A percentile compares a stretch with the other conserved stretches of the same genome.
Evolutionary conservation across 2,329 filamentous ascomycete genomes (phyloP).

Genomic region (Diaporthe ampelina): DNA sequence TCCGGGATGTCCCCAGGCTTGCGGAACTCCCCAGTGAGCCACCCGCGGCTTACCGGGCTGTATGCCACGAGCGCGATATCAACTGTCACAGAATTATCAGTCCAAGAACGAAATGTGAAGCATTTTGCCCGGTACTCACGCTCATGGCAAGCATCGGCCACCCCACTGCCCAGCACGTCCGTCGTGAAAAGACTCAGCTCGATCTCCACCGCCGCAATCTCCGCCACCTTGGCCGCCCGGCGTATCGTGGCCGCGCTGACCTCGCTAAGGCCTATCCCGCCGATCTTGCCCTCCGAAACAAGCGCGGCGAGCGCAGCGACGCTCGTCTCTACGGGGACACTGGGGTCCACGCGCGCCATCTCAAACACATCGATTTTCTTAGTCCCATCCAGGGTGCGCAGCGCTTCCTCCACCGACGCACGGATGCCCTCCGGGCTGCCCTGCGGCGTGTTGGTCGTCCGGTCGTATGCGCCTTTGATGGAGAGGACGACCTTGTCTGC

Average conservation of each 20-base stretch:
- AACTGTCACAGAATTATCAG: constrained; percentile 43
- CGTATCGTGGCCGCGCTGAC: constrained; percentile 58
- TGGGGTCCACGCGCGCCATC: constrained; percentile 57
- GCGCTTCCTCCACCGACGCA: constrained; percentile 68
- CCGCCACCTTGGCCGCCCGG: constrained; percentile 53
- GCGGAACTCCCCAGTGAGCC: constrained; percentile 69
- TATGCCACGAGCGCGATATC: constrained; percentile 59
- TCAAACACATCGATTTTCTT: constrained; percentile 67
- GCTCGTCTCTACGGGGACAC: constrained; percentile 61
- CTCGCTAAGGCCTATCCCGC: constrained; percentile 59
- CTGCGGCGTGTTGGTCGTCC: constrained; percentile 53
- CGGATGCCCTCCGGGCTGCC: constrained; percentile 63
- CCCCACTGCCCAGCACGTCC: constrained; percentile 53
- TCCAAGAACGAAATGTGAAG: too few species aligned
- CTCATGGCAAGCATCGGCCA: constrained; percentile 67
- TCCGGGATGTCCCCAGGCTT: constrained; percentile 67
- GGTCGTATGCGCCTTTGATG: constrained; percentile 65
- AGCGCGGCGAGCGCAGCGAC: constrained; percentile 52
- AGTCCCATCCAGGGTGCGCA: constrained; percentile 57
- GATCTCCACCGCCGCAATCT: constrained; percentile 61
- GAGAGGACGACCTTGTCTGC: constrained; percentile 67
- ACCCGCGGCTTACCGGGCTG: constrained; percentile 61
- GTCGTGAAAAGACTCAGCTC: constrained; percentile 58
- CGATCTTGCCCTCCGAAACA: constrained; percentile 59
- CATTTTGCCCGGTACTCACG: constrained; percentile 52